Percentiles rank a stretch among this genome's conserved stretches.
Conservation (phyloP, 768 basidiomycete genomes). For the Dacryopinax primogenitus region DNA sequence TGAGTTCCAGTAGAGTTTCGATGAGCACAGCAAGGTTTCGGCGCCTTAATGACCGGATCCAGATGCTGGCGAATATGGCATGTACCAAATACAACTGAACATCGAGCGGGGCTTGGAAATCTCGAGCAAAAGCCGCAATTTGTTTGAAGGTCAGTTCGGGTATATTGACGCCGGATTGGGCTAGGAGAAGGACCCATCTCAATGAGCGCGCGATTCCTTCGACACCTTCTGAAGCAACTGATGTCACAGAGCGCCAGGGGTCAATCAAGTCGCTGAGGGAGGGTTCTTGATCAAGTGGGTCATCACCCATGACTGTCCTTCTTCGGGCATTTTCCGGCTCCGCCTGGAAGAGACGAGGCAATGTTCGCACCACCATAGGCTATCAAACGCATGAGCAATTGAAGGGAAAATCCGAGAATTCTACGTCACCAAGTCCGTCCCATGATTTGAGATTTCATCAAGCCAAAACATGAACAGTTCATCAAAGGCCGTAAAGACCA, state of each 20-base stretch:
- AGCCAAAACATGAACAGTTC: conserved; percentile 50
- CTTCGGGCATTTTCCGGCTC: conserved; percentile 38
- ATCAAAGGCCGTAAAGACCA: conserved; percentile 47
- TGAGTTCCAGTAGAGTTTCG: background rate
- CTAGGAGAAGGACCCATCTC: conserved; percentile 48
- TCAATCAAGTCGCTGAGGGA: conserved; percentile 31
- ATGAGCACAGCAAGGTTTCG: conserved; percentile 33
- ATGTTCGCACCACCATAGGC: conserved; percentile 17
- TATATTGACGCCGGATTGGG: conserved; percentile 53
- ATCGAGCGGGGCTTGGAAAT: conserved; percentile 31
- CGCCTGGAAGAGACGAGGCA: conserved; percentile 45
- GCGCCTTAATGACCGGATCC: conserved; percentile 47
- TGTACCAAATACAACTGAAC: conserved; percentile 42
- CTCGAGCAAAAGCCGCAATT: conserved; percentile 33
- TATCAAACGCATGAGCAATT: background rate
- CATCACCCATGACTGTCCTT: conserved; percentile 29
- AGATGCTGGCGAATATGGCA: conserved; percentile 43
- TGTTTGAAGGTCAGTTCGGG: conserved; percentile 40
- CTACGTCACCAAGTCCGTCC: background rate
- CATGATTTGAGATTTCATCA: conserved; percentile 29
- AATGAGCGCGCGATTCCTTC: conserved; percentile 39
- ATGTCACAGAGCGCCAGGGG: conserved; percentile 43
- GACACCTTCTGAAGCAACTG: conserved; percentile 32
- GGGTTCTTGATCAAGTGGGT: conserved; percentile 19
- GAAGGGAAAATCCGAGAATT: background rate